Conservation (phyloP, 148 eudicot species). For the Selenicereus undatus region DNA sequence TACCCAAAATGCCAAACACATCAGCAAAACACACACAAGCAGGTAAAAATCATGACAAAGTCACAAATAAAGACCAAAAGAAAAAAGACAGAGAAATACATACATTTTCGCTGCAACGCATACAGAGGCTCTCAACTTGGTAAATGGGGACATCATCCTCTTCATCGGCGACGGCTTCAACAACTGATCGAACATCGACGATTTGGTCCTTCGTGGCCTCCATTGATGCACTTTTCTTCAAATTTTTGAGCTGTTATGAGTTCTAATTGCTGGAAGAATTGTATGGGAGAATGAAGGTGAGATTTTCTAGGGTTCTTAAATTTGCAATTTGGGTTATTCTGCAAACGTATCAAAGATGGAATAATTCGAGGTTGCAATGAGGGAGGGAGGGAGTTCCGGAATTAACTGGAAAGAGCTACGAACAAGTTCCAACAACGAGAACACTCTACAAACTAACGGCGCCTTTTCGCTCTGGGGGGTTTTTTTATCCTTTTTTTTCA, state of each 20-base stretch:
- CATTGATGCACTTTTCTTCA: slow-evolving; percentile 17
- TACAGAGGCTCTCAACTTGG: slow-evolving; percentile 82
- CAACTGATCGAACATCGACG: slow-evolving; percentile 63
- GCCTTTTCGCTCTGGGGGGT: background rate
- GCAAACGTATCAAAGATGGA: background rate
- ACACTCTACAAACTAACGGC: background rate
- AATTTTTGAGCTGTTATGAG: background rate
- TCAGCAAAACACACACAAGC: background rate
- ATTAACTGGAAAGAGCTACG: background rate
- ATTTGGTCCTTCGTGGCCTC: slow-evolving; percentile 35
- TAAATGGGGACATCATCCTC: slow-evolving; percentile 63
- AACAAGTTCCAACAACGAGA: background rate
- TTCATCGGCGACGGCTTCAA: slow-evolving; percentile 62
- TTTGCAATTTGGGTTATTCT: background rate
- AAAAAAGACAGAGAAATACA: slow-evolving; percentile 1
- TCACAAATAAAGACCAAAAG: background rate
- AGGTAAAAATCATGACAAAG: background rate
- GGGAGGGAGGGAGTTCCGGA: background rate
- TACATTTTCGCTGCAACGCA: slow-evolving; percentile 85
- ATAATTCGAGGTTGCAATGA: background rate
- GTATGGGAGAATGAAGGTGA: background rate
- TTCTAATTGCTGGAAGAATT: background rate
- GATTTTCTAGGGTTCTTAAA: slow-evolving; percentile 17
- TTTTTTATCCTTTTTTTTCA: background rate
- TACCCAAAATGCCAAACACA: background rate